phyloP scores from a whole-genome alignment of 441 rosid species.

The Pelargonium cotyledonis region DNA sequence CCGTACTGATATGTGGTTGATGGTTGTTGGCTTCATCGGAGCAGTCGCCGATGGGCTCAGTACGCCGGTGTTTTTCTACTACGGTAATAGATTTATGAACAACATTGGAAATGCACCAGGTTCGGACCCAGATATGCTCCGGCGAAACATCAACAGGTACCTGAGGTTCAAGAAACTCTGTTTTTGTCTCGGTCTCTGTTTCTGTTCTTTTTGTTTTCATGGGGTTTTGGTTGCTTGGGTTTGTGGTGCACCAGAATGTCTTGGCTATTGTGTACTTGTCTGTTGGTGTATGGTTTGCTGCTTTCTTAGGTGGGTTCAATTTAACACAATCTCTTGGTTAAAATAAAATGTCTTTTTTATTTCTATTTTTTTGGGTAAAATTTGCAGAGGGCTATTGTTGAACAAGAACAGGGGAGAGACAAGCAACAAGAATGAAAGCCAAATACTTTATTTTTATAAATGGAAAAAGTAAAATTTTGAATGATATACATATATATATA shows the following conservation, averaged over 20 bases:
- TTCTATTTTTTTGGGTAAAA: neutral
- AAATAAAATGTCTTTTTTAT: neutral
- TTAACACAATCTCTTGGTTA: too few species aligned
- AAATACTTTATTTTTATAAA: too few species aligned
- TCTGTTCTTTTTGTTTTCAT: too few species aligned
- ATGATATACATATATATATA: too few species aligned
- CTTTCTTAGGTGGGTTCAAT: constrained; percentile 61
- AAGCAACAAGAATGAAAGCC: constrained; percentile 1
- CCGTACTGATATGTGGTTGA: constrained; percentile 18
- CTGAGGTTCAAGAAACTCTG: too few species aligned
- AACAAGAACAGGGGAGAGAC: constrained; percentile 20
- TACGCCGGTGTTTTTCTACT: constrained; percentile 13
- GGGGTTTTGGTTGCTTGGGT: too few species aligned
- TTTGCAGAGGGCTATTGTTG: constrained; percentile 22
- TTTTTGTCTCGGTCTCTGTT: too few species aligned
- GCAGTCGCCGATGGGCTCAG: constrained; percentile 20
- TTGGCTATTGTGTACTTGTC: constrained; percentile 57
- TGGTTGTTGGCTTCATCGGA: constrained; percentile 19
- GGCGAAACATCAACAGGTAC: neutral
- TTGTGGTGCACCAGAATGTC: constrained; percentile 27
- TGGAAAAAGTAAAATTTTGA: too few species aligned
- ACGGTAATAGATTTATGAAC: constrained; percentile 17
- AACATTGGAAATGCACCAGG: neutral
- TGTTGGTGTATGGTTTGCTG: constrained; percentile 59
- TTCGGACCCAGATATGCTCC: neutral